Evolutionary conservation across 805 yeast species (phyloP).

Genomic region (Kluyveromyces starmeri): DNA sequence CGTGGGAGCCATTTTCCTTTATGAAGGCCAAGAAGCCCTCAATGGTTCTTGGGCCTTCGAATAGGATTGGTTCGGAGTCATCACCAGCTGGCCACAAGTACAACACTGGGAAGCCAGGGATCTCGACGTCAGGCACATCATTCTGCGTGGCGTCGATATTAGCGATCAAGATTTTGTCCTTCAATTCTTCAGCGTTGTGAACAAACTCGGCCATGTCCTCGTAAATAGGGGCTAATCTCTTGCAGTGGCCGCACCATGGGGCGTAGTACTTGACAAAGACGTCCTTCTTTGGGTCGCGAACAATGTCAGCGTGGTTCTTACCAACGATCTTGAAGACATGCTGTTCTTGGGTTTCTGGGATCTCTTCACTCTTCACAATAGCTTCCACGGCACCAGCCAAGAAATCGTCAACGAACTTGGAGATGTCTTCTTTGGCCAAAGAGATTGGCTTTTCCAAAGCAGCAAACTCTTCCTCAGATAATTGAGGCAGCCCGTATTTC

Average conservation of each 20-base stretch:
- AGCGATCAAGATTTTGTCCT: conserved; percentile 61
- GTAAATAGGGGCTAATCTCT: conserved; percentile 78
- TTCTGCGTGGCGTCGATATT: conserved; percentile 84
- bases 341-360: conserved; percentile 75
- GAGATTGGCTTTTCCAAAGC: conserved; percentile 20
- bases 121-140: conserved; percentile 67
- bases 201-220: conserved; percentile 76
- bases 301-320: conserved; percentile 64
- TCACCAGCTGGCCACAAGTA: conserved; percentile 84
- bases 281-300: conserved; percentile 50
- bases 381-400: conserved; percentile 59
- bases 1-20: conserved; percentile 54
- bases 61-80: conserved; percentile 55
- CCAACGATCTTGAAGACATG: conserved; percentile 75
- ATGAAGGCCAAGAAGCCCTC: conserved; percentile 65
- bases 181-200: conserved; percentile 39
- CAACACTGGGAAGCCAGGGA: conserved; percentile 89
- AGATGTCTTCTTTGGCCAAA: conserved; percentile 45
- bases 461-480: conserved; percentile 25
- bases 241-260: conserved; percentile 97
- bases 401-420: conserved; percentile 54
- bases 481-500: conserved; percentile 73
- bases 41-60: conserved; percentile 63
- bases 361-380: conserved; percentile 72
- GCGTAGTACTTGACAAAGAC: conserved; percentile 88